phyloP scores from a whole-genome alignment of 1,139 yeast genomes.

The Taphrina sp. region DNA sequence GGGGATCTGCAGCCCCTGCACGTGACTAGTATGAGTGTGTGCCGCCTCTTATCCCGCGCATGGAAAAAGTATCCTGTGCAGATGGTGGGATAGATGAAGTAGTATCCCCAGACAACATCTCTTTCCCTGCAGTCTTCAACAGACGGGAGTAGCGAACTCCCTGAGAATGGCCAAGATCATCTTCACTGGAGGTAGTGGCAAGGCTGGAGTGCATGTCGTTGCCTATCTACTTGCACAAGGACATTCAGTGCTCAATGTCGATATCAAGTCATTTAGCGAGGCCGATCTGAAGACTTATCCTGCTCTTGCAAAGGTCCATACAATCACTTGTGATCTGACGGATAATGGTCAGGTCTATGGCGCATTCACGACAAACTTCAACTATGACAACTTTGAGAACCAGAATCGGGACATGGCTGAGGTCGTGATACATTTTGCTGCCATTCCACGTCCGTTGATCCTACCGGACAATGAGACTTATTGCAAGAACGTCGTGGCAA shows the following conservation, averaged over 20 bases:
- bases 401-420: constrained; percentile 9
- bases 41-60: too few species aligned
- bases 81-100: too few species aligned
- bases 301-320: constrained; percentile 26
- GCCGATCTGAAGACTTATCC: constrained; percentile 20
- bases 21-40: too few species aligned
- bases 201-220: constrained; percentile 32
- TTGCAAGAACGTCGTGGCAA: constrained; percentile 36
- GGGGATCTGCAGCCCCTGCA: too few species aligned
- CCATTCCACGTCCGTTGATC: constrained; percentile 25
- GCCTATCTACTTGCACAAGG: constrained; percentile 30
- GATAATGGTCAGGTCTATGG: constrained; percentile 32
- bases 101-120: too few species aligned
- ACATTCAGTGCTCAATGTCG: constrained; percentile 30
- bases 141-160: too few species aligned
- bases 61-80: too few species aligned
- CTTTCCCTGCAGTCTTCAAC: too few species aligned
- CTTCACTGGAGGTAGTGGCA: constrained; percentile 33
- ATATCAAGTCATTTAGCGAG: constrained; percentile 8
- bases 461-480: constrained; percentile 38
- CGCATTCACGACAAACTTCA: constrained; percentile 24
- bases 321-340: constrained; percentile 31
- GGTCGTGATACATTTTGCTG: constrained; percentile 32
- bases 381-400: constrained; percentile 4
- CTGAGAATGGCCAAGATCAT: constrained; percentile 22